phyloP scores from a whole-genome alignment of 108 stramenopile species.

The Halocafeteria seosinensis region DNA sequence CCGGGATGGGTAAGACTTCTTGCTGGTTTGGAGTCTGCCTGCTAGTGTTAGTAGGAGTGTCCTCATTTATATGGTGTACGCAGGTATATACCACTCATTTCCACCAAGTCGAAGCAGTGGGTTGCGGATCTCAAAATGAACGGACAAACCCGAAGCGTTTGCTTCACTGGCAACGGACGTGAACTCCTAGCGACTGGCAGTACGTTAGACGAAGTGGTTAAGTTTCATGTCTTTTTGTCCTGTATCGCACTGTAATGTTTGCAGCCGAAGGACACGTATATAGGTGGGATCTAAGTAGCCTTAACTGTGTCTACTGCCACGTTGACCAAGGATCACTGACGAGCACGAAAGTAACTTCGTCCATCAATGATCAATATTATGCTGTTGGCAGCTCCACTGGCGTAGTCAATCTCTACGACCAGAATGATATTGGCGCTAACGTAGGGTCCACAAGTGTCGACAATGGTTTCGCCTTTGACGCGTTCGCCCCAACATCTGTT shows the following conservation, averaged over 20 bases:
- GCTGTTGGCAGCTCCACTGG: conserved; percentile 85
- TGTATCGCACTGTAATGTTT: too few relatives aligned
- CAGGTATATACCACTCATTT: conserved; percentile 66
- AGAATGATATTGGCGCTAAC: too few relatives aligned
- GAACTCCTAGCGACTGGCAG: conserved; percentile 67
- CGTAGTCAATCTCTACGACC: conserved; percentile 52
- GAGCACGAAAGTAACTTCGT: conserved; percentile 52
- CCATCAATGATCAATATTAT: conserved; percentile 22
- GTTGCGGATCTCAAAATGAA: conserved; percentile 72
- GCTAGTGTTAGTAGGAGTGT: too few relatives aligned
- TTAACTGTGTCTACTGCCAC: conserved; percentile 59
- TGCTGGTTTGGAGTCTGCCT: too few relatives aligned
- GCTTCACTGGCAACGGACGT: conserved; percentile 57
- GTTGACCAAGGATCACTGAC: conserved; percentile 71
- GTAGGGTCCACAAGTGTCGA: too few relatives aligned
- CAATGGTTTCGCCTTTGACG: too few relatives aligned
- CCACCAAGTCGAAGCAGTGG: conserved; percentile 57
- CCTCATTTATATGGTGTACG: too few relatives aligned
- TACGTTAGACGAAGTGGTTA: too few relatives aligned
- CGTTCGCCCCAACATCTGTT: too few relatives aligned
- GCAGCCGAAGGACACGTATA: conserved; percentile 88
- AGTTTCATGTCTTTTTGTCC: too few relatives aligned
- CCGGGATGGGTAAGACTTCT: conserved; percentile 78
- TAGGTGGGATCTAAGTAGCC: conserved; percentile 60
- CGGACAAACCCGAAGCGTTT: conserved; percentile 56